phyloP scores from a whole-genome alignment of 495 filamentous ascomycete species.

The Astrothelium macrocarpum region DNA sequence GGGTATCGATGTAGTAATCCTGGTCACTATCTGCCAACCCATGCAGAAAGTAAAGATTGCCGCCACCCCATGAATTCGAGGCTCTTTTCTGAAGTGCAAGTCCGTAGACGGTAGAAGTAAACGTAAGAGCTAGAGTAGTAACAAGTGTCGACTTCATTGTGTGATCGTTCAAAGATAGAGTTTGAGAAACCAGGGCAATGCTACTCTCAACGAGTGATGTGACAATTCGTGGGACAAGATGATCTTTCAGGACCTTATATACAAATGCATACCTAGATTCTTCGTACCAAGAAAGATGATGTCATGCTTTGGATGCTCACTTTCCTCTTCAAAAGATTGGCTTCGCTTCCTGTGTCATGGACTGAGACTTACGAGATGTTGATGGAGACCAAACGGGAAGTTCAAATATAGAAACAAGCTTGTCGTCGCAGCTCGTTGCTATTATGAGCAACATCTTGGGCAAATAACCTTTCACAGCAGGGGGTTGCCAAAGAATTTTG shows the following conservation, averaged over 20 bases:
- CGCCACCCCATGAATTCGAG: conserved; percentile 25
- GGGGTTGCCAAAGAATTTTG: background rate
- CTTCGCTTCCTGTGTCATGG: background rate
- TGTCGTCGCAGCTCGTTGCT: background rate
- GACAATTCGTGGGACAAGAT: background rate
- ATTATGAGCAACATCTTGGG: background rate
- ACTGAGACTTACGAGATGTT: background rate
- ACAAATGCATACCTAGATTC: background rate
- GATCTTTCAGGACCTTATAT: background rate
- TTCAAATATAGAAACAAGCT: background rate
- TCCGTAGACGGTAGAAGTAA: background rate
- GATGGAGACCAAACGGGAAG: background rate
- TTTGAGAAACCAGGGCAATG: background rate
- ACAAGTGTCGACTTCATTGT: background rate
- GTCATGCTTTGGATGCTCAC: background rate
- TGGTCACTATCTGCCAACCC: conserved; percentile 29
- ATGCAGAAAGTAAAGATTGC: conserved; percentile 33
- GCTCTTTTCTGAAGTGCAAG: background rate
- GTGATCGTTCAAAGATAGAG: background rate
- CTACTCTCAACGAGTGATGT: background rate
- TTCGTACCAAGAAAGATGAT: background rate
- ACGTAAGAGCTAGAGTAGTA: background rate
- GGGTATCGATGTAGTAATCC: conserved; percentile 27
- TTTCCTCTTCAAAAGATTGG: background rate
- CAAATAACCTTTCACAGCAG: background rate